Base-by-base conservation (phyloP, 495 filamentous ascomycete genomes). In the Rusavskia elegans region DNA sequence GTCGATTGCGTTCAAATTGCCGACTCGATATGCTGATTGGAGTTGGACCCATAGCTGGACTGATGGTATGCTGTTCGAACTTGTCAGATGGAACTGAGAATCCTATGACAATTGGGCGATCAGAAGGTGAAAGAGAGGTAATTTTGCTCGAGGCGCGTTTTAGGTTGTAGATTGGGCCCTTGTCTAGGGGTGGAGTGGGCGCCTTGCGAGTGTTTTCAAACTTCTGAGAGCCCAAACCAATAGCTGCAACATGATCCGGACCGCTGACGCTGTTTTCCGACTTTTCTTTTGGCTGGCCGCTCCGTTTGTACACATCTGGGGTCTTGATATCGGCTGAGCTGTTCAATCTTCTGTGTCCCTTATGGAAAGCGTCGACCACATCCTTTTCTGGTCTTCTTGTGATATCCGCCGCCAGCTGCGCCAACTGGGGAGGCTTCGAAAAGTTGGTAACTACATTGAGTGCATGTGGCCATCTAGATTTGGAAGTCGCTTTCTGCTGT, bases 51-150 rank as follows among this genome's bases (percentile, higher is more conserved):
- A 72, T 76, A 29, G 76, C 64, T 5, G 77, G 73, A 51, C 75
- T 79, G 51, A 71, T 67, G 37, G 67, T 62, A 54, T 70, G 71
- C 2, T 71, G 64, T 5, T 72, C 63, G 3, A 82, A 61, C 20
- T 79, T 74, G 30, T 77, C 72, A 7, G 72, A 72, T 11, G 85
- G 82, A 30, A 92, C 75, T 3, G 74, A 75, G 8, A 93, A 75
- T 0, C 86, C 88, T 53, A 95, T 93, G 57, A 85, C 72, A 40
- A 95, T 87, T 14, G 83, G 77, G 25, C 83, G 68, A 57, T 86
- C 82, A 5, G 73, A 80, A 0, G 87, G 87, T 5, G 87, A 90
- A 3, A 95, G 66, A 38, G 82, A 54, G 38, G 58, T 55, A 17
- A 48, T 41, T 21, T 63, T 63, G 46, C 53, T 57, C 35, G 55